Evolutionary conservation across 352 stramenopile species (phyloP).

Genomic region (Ophiocytium majus): DNA sequence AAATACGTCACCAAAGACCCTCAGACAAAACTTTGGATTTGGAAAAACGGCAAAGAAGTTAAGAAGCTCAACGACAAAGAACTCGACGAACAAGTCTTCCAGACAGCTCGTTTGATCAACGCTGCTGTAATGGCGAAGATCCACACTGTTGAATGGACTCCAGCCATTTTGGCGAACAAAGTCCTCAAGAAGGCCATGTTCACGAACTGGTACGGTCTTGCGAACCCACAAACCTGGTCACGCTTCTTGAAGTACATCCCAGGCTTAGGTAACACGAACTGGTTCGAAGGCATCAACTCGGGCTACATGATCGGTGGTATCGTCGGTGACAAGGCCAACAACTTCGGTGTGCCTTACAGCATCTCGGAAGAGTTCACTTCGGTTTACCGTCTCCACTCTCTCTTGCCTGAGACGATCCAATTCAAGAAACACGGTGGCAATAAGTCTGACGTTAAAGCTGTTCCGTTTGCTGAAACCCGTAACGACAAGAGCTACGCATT

Average conservation of each 20-base stretch:
- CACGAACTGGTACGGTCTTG: constrained; percentile 43
- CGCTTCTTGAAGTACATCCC: not conserved
- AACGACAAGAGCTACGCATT: not conserved
- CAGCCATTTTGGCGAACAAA: constrained; percentile 29
- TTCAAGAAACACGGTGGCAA: not conserved
- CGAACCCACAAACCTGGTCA: constrained; percentile 17
- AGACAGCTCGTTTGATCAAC: constrained; percentile 31
- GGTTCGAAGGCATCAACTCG: not conserved
- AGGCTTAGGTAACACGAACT: not conserved
- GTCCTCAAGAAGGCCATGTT: constrained; percentile 28
- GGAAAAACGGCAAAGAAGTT: not conserved
- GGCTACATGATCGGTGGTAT: constrained; percentile 7
- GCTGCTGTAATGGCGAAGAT: constrained; percentile 39
- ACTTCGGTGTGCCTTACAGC: constrained; percentile 44
- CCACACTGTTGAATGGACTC: constrained; percentile 48
- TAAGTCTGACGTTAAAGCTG: not conserved
- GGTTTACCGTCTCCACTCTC: constrained; percentile 48
- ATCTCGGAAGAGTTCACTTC: constrained; percentile 46
- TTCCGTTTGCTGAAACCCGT: not conserved
- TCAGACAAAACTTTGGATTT: constrained; percentile 12
- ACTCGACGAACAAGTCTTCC: constrained; percentile 34
- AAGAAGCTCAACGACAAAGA: constrained; percentile 26
- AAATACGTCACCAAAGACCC: constrained; percentile 11
- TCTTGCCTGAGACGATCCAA: constrained; percentile 38
- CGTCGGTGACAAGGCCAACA: constrained; percentile 20